Conservation (phyloP, 2,329 filamentous ascomycete genomes). For the Phoma sp. region DNA sequence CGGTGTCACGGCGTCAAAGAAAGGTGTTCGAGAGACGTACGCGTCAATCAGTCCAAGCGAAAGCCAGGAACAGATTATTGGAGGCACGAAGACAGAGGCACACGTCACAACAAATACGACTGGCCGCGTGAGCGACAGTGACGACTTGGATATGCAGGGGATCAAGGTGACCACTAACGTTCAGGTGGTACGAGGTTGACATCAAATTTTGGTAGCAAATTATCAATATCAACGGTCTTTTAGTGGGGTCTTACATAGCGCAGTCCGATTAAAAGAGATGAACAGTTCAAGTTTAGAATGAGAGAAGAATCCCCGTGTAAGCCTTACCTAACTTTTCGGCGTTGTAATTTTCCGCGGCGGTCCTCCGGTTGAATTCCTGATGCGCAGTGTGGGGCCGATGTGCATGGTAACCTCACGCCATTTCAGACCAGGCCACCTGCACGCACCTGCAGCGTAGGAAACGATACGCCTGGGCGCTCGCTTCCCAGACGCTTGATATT, state of each 20-base stretch:
- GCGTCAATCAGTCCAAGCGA: slow-evolving; percentile 20
- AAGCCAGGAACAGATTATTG: slow-evolving; percentile 24
- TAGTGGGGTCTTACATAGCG: no score
- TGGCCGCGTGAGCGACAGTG: slow-evolving; percentile 7
- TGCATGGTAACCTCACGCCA: no score
- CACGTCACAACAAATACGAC: slow-evolving; percentile 6
- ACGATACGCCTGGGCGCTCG: no score
- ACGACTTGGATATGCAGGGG: slow-evolving; percentile 9
- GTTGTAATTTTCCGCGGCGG: background rate
- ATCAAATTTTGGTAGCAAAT: no score
- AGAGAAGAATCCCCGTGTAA: background rate
- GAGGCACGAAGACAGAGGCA: background rate
- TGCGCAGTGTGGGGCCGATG: background rate
- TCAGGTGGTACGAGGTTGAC: slow-evolving; percentile 7
- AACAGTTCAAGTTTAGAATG: no score
- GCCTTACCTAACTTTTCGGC: background rate
- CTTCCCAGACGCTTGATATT: no score
- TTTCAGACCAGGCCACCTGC: no score
- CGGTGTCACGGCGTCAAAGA: slow-evolving; percentile 6
- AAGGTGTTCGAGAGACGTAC: slow-evolving; percentile 8
- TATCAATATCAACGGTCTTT: no score
- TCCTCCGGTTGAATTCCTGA: background rate
- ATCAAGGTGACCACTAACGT: slow-evolving; percentile 21
- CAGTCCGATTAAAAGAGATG: no score
- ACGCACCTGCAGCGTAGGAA: no score